Evolutionary conservation across 2,329 filamentous ascomycete species (phyloP), one percentile per base, ranked within the genome.

Genomic region (Cytospora piceicola): DNA sequence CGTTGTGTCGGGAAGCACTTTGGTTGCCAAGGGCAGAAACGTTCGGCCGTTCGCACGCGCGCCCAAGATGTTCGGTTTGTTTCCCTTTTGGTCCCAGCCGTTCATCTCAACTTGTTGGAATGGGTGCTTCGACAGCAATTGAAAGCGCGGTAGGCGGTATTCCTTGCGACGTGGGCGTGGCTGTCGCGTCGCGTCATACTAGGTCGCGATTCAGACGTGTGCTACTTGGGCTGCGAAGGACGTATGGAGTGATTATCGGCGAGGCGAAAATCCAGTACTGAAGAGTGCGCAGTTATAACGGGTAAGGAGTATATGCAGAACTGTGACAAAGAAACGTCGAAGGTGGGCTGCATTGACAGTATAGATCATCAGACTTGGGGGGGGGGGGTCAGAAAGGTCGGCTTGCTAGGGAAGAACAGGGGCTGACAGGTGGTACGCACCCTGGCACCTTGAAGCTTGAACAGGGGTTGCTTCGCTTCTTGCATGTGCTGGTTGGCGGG

Each of bases 11-110:
- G 59, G 27, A 54, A 20, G 52, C 42, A 39, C 42, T 51, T 22
- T 42, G 70, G 76, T 78, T 60, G 81, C 78, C 9, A 76, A 73
- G 6, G 72, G 70, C 29, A 74, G 66, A n/a, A 70, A 70, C 59
- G 69, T 66, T 53, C 71, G 72, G 32, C 70, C 69, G 54, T 73
- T 75, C 9, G 69, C 22, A 53, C 67, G 71, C 24, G 70, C 69
- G 9, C 69, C 67, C 53, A 70, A 58, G 14, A 63, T 60, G 34
- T 69, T 67, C 34, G 67, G 57, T 39, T 66, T 20, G 29, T 66
- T 66, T 34, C 68, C 66, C 27, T 62, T 49, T 29, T 30, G 62
- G 56, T 73, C 69, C 67, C 70, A 72, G 52, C 75, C 71, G 71
- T 75, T 76, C 53, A 61, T 70, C n/a, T 52, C 49, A 22, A 20